Percentiles rank a stretch among this genome's conserved stretches.
Evolutionary conservation across 176 grass and related monocot genomes (phyloP).

Genomic region (Oryza meridionalis): DNA sequence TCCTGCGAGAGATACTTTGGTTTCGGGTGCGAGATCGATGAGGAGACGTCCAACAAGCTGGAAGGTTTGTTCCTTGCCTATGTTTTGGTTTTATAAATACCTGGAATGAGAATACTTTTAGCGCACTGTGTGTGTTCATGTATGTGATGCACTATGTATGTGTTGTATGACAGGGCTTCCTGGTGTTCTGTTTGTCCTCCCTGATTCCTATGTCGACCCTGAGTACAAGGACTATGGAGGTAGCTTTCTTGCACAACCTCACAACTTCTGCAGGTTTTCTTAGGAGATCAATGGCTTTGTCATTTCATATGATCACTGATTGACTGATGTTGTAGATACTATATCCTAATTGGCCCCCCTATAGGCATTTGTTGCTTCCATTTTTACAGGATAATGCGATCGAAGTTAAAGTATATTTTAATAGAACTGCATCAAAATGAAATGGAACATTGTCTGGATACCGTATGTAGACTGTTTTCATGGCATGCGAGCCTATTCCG

Average conservation of each 20-base stretch:
- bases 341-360: neutral
- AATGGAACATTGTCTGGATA: neutral
- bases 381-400: neutral
- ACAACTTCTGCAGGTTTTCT: neutral
- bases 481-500: no score
- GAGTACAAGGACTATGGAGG: constrained; percentile 97
- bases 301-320: neutral
- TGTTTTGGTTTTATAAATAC: neutral
- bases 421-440: neutral
- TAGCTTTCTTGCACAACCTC: neutral
- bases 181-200: constrained; percentile 94
- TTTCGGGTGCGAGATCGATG: constrained; percentile 85
- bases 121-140: neutral
- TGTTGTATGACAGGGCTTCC: constrained; percentile 58
- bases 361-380: neutral
- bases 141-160: neutral
- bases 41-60: constrained; percentile 96
- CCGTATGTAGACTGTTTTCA: neutral
- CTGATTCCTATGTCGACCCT: constrained; percentile 90
- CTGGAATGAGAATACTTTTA: neutral
- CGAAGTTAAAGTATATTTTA: neutral
- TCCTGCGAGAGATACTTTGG: constrained; percentile 83
- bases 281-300: neutral
- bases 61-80: constrained; percentile 51
- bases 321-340: neutral